Percentiles rank a stretch among this genome's conserved stretches.
Conservation (phyloP, 305 asterid species). For the Rubia balearica region DNA sequence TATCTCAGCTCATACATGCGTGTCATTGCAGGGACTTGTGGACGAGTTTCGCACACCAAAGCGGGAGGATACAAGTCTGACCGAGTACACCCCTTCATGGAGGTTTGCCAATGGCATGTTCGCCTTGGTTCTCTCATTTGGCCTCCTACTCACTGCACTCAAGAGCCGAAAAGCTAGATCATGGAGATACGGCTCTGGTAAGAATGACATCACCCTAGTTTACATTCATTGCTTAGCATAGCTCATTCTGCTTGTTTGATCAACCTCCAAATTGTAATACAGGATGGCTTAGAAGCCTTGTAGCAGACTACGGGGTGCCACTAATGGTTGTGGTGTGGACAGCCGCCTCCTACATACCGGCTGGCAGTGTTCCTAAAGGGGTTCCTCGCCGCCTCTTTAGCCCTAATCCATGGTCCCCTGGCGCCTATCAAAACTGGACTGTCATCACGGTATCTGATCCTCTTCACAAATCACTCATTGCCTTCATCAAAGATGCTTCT, state of each 20-base stretch:
- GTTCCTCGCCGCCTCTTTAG: slow-evolving; percentile 84
- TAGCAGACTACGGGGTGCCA: slow-evolving; percentile 95
- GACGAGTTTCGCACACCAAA: slow-evolving; percentile 81
- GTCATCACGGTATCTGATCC: slow-evolving; percentile 58
- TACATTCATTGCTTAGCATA: background rate
- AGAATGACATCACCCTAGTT: no score
- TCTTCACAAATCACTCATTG: background rate
- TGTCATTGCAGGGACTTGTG: slow-evolving; percentile 58
- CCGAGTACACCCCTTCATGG: slow-evolving; percentile 66
- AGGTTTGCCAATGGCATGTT: slow-evolving; percentile 88
- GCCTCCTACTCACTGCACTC: slow-evolving; percentile 60
- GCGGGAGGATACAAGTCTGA: slow-evolving; percentile 37
- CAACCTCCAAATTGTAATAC: background rate
- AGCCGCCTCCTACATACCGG: slow-evolving; percentile 65
- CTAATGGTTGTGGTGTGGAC: slow-evolving; percentile 91
- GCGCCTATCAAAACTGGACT: slow-evolving; percentile 86
- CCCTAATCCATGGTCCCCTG: slow-evolving; percentile 96
- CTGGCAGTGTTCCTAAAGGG: slow-evolving; percentile 68
- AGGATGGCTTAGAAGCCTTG: slow-evolving; percentile 82
- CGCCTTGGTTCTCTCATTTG: slow-evolving; percentile 73
- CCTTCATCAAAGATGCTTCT: background rate
- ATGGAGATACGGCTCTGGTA: slow-evolving; percentile 84
- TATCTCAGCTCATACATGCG: background rate
- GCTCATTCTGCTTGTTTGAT: background rate
- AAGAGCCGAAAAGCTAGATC: slow-evolving; percentile 84